These are phyloP conservation scores for Daldinia sp. DNA, from an alignment of 2,329 filamentous ascomycete species.

Conservation along the genomic window DNA sequence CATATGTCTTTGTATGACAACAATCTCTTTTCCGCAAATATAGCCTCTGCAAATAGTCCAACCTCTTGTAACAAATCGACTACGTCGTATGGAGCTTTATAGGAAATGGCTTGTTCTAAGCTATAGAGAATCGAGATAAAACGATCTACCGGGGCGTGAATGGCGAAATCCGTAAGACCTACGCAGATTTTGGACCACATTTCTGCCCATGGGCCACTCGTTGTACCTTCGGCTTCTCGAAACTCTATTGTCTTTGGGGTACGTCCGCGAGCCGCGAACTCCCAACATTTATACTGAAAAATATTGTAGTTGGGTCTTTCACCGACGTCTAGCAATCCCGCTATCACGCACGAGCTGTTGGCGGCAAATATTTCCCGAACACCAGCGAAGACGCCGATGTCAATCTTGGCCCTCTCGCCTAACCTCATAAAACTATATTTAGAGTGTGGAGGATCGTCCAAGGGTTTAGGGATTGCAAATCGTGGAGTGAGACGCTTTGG, in stretches of 20 bases:
- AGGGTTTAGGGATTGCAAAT: neutral
- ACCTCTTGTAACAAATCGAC: slow-evolving; percentile 16
- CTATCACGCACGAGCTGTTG: neutral
- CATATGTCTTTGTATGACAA: neutral
- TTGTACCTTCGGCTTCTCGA: slow-evolving; percentile 15
- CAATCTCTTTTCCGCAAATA: slow-evolving; percentile 4
- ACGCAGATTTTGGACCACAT: slow-evolving; percentile 28
- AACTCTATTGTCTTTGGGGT: slow-evolving; percentile 19
- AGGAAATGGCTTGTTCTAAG: neutral
- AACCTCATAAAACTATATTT: neutral
- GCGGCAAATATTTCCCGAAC: neutral
- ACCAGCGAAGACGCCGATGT: neutral
- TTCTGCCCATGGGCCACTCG: slow-evolving; percentile 13
- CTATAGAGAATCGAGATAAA: slow-evolving; percentile 7
- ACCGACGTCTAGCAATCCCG: neutral
- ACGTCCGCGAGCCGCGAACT: neutral
- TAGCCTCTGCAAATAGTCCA: slow-evolving; percentile 18
- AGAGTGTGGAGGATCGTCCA: neutral
- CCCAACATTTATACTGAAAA: neutral
- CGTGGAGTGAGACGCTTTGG: neutral
- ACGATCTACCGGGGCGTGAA: slow-evolving; percentile 3
- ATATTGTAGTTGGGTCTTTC: slow-evolving; percentile 22
- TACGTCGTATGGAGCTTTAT: slow-evolving; percentile 13
- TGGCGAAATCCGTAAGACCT: slow-evolving; percentile 19
- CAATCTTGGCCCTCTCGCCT: neutral